phyloP scores from a whole-genome alignment of 768 basidiomycete species.

The Tephrocybe sp. region DNA sequence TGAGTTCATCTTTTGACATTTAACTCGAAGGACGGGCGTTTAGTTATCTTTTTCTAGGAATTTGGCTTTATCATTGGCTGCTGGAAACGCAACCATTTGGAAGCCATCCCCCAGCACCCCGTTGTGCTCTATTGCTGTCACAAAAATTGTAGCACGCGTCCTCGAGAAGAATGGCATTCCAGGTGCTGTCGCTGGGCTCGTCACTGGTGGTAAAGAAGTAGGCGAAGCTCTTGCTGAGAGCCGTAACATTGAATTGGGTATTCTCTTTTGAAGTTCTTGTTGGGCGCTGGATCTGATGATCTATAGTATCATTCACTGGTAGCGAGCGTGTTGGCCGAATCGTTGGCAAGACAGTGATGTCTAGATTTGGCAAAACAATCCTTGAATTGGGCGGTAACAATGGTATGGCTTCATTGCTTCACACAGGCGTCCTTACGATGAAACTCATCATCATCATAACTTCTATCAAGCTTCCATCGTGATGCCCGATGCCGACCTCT shows the following conservation, averaged over 20 bases:
- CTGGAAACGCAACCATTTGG: slow-evolving; percentile 94
- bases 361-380: slow-evolving; percentile 86
- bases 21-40: not conserved
- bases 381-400: slow-evolving; percentile 97
- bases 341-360: slow-evolving; percentile 87
- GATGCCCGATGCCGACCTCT: slow-evolving; percentile 91
- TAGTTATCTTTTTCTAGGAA: slow-evolving; percentile 57
- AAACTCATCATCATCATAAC: slow-evolving; percentile 19
- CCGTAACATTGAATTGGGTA: slow-evolving; percentile 76
- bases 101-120: slow-evolving; percentile 92
- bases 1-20: slow-evolving; percentile 27
- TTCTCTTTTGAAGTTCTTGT: slow-evolving; percentile 6
- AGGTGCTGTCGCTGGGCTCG: slow-evolving; percentile 80
- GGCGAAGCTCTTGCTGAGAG: slow-evolving; percentile 81
- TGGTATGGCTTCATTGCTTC: slow-evolving; percentile 46
- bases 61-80: slow-evolving; percentile 81
- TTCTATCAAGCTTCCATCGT: slow-evolving; percentile 74
- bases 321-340: slow-evolving; percentile 84
- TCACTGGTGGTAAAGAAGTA: slow-evolving; percentile 79
- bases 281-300: slow-evolving; percentile 8
- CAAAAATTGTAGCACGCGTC: slow-evolving; percentile 78
- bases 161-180: slow-evolving; percentile 82
- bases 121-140: slow-evolving; percentile 88
- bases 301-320: slow-evolving; percentile 90
- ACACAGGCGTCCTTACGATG: slow-evolving; percentile 14